Conservation (phyloP, 352 stramenopile genomes). For the Phytophthora multivora region DNA sequence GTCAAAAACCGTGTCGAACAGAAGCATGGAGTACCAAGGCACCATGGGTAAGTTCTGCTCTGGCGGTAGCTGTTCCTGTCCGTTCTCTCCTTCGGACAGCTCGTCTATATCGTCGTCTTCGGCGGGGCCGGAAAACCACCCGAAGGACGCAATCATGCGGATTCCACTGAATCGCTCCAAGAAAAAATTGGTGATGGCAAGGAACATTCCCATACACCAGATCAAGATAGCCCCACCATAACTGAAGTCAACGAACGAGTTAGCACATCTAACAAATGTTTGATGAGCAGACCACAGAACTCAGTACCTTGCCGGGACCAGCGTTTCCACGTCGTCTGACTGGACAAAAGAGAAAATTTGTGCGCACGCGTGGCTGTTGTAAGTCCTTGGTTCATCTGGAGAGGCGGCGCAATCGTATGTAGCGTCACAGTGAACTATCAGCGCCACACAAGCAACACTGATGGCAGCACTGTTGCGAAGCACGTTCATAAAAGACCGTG, state of each 20-base stretch:
- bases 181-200: conserved; percentile 87
- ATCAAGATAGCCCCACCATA: conserved; percentile 85
- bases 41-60: conserved; percentile 91
- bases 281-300: background rate
- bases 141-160: conserved; percentile 75
- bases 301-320: conserved; percentile 67
- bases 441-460: conserved; percentile 78
- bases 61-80: conserved; percentile 66
- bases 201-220: conserved; percentile 79
- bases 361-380: conserved; percentile 82
- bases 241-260: conserved; percentile 26
- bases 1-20: conserved; percentile 92
- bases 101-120: conserved; percentile 53
- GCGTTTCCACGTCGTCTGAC: conserved; percentile 45
- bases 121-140: conserved; percentile 63
- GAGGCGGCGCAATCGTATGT: conserved; percentile 48
- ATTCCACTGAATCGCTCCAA: conserved; percentile 82
- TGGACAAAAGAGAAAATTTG: conserved; percentile 77
- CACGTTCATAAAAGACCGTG: conserved; percentile 82
- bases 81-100: conserved; percentile 43
- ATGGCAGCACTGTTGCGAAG: conserved; percentile 84
- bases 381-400: conserved; percentile 47
- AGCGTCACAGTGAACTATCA: conserved; percentile 84
- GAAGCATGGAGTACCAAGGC: conserved; percentile 94
- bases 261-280: background rate